Evolutionary conservation across 164 flowering plant genomes (phyloP), one percentile per base, ranked within the genome.

Genomic region (Euptelea pleiosperma): DNA sequence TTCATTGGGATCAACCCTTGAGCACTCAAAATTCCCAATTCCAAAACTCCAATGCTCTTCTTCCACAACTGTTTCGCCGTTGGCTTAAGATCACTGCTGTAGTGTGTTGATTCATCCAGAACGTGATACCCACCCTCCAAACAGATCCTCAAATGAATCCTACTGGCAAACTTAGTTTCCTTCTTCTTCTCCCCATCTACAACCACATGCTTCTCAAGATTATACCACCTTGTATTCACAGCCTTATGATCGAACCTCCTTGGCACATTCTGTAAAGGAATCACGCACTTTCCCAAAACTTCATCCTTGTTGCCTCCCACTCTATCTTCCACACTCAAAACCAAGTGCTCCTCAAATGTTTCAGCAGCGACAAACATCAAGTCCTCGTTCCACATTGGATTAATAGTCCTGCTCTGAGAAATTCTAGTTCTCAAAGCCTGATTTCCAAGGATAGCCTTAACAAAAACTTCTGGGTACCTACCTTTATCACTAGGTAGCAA

Each of bases 81-180:
- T 2, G 84, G 67, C 51, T 74, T 40, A 10, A 80, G 69, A 60
- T 82, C 87, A 58, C 83, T 80, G n/a, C 78, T 76, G n/a, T 78
- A 73, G 22, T 69, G 67, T 0, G 82, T 80, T 0, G 75, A 70
- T 59, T 82, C 84, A n/a, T 82, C 84, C 44, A 82, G 65, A 37
- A 82, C 87, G 68, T 80, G 87, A 25, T 80, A 80, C 0, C 84
- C 87, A 16, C 82, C 87, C 26, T 82, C 87, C 64, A 82, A 55
- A 51, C 70, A 75, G 52, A 80, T 39, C 57, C 82, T 70, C 58
- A 80, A 4, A 57, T 79, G 81, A 57, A 82, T 48, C 67, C 65
- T 77, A 26, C 82, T 72, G 0, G 74, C 52, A 39, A 72, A 63
- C 42, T 63, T 70, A 3, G 3, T 18, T 1, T 21, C 66, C 52